phyloP scores from a whole-genome alignment of 2,329 filamentous ascomycete species.

The Cercospora nicotianae region DNA sequence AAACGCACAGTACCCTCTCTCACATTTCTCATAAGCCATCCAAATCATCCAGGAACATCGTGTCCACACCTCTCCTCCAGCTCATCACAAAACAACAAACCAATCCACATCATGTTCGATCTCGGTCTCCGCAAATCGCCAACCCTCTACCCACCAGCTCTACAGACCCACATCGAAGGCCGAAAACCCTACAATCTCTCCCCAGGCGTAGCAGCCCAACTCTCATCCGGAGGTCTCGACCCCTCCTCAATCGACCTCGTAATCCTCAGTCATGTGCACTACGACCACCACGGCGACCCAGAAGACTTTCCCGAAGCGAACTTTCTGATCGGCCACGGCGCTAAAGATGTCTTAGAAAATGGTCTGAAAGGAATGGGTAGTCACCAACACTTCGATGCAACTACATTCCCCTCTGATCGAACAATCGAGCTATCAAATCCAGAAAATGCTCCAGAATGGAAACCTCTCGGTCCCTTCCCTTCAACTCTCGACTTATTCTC shows the following conservation, averaged over 20 bases:
- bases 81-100: slow-evolving; percentile 26
- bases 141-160: slow-evolving; percentile 45
- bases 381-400: slow-evolving; percentile 47
- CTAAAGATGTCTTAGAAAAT: slow-evolving; percentile 43
- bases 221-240: slow-evolving; percentile 38
- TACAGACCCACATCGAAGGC: slow-evolving; percentile 49
- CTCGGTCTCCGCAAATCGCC: slow-evolving; percentile 53
- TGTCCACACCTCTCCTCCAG: neutral
- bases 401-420: slow-evolving; percentile 45
- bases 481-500: slow-evolving; percentile 49
- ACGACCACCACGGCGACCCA: slow-evolving; percentile 60
- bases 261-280: slow-evolving; percentile 56
- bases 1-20: slow-evolving; percentile 55
- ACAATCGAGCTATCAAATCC: slow-evolving; percentile 47
- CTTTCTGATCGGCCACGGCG: slow-evolving; percentile 55
- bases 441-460: slow-evolving; percentile 40
- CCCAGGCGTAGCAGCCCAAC: slow-evolving; percentile 49
- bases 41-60: slow-evolving; percentile 29
- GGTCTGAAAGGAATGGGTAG: slow-evolving; percentile 34
- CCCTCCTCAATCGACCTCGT: slow-evolving; percentile 44
- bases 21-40: slow-evolving; percentile 55
- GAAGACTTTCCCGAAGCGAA: slow-evolving; percentile 51
- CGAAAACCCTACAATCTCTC: slow-evolving; percentile 48
- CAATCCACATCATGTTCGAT: slow-evolving; percentile 52
- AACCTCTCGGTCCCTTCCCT: slow-evolving; percentile 47